Evolutionary conservation across 257 asterid genomes (phyloP), one percentile per base, ranked within the genome.

Genomic region (Fraxinus americana): DNA sequence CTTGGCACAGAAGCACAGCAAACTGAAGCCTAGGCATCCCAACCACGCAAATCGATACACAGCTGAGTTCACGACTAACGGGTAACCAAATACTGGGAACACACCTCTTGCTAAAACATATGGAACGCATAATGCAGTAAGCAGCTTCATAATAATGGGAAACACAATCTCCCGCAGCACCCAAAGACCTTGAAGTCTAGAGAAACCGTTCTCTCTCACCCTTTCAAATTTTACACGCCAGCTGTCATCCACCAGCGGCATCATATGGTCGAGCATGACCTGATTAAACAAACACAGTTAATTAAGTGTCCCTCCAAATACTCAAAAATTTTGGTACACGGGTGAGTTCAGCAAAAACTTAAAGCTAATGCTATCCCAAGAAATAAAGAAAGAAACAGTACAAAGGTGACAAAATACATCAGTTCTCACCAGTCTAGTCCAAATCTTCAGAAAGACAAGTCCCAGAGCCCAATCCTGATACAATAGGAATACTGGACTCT

Each of bases 401-500:
- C 32, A 52, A 71, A 8, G 27, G 1, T 25, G 35, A 41, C 21
- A 21, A 71, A 71, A 21, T 43, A 9, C 4, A 10, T 27, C 35
- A 63, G 36, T n/a, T 66, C 97, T 89, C 78, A 95, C 99, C 95
- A 95, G 91, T 86, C 99, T 90, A 77, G 98, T 95, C 99, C 99
- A 95, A 52, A 95, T 93, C 93, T 95, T 95, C 73, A 95, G 88
- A 86, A 95, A 95, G 85, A 95, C 90, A 3, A 95, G 80, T 79
- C 99, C 99, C 23, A 95, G 90, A 75, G 98, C 98, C 99, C 99
- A 95, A 82, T 95, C 99, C 86, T 95, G 99, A 78, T 95, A 95
- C 78, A 95, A 76, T 75, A 93, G 98, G 89, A 95, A 95, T 79
- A 93, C 97, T 57, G 99, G 99, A 63, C 98, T 95, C 85, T 93